Evolutionary conservation across 192 early-diverging fungal species (phyloP).

Genomic region (Mycoemilia scoparia): DNA sequence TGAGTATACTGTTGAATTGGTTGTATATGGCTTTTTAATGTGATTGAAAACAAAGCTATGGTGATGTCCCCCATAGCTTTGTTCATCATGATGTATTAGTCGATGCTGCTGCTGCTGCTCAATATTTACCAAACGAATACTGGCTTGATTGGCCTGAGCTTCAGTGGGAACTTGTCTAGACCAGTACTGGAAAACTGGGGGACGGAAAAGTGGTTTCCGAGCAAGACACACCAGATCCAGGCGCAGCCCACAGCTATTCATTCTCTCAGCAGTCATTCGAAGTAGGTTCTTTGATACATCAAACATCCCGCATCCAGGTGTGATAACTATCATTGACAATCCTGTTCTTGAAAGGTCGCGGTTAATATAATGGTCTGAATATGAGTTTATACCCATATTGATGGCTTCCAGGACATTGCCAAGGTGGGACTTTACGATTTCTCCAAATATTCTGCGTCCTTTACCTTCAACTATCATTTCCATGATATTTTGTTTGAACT

Average conservation of each 20-base stretch:
- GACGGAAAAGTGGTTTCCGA: conserved; percentile 66
- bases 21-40: too few species aligned
- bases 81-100: too few species aligned
- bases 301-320: conserved; percentile 78
- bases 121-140: too few species aligned
- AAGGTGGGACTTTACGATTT: conserved; percentile 67
- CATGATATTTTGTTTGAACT: conserved; percentile 23
- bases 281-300: conserved; percentile 67
- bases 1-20: too few species aligned
- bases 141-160: conserved; percentile 9
- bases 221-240: conserved; percentile 85
- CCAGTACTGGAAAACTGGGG: conserved; percentile 70
- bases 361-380: conserved; percentile 85
- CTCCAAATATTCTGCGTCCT: conserved; percentile 42
- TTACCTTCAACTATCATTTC: conserved; percentile 11
- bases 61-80: too few species aligned
- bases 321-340: conserved; percentile 72
- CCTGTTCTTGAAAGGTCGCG: conserved; percentile 86
- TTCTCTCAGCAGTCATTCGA: conserved; percentile 85
- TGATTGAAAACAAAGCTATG: too few species aligned
- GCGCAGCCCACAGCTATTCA: conserved; percentile 79
- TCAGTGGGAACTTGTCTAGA: conserved; percentile 26
- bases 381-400: conserved; percentile 88
- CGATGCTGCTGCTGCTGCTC: conserved; percentile 18
- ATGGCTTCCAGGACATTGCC: conserved; percentile 93